Percentiles rank a stretch among this genome's conserved stretches.
Conservation (phyloP, 2,329 filamentous ascomycete genomes). For the Trichoderma sp. region DNA sequence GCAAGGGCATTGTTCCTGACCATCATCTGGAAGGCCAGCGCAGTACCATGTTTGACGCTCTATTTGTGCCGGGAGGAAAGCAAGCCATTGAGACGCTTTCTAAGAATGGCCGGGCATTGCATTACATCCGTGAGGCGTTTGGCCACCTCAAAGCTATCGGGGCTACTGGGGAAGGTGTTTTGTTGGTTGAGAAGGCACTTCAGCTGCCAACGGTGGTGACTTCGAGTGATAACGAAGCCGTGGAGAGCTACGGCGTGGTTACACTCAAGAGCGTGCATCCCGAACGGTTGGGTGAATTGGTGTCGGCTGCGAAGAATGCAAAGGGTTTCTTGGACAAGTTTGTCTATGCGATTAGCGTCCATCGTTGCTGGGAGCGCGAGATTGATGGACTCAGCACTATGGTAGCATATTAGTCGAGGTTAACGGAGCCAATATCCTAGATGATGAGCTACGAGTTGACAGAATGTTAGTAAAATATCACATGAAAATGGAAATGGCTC, state of each 20-base stretch:
- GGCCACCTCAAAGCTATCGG: conserved; percentile 78
- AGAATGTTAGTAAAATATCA: neutral
- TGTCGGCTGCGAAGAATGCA: conserved; percentile 64
- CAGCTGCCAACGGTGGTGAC: conserved; percentile 41
- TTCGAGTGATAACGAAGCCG: conserved; percentile 46
- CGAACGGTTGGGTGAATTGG: conserved; percentile 57
- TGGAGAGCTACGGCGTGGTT: conserved; percentile 73
- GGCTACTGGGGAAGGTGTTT: conserved; percentile 68
- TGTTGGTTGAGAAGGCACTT: conserved; percentile 54
- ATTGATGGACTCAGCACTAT: conserved; percentile 62
- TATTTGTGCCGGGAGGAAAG: conserved; percentile 72
- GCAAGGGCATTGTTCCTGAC: conserved; percentile 54
- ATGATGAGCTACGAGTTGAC: neutral
- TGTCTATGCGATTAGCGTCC: conserved; percentile 65
- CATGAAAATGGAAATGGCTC: neutral
- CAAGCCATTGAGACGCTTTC: conserved; percentile 60
- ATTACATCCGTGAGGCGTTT: conserved; percentile 79
- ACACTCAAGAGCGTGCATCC: conserved; percentile 57
- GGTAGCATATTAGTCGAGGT: conserved; percentile 59
- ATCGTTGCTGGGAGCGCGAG: conserved; percentile 73
- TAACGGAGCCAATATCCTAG: neutral
- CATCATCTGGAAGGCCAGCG: conserved; percentile 79
- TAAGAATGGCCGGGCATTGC: conserved; percentile 68
- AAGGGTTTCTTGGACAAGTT: conserved; percentile 70
- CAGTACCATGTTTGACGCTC: conserved; percentile 75